Evolutionary conservation across 768 basidiomycete species (phyloP), one percentile per base, ranked within the genome.

Genomic region (Trichaptum fuscoviolaceum): DNA sequence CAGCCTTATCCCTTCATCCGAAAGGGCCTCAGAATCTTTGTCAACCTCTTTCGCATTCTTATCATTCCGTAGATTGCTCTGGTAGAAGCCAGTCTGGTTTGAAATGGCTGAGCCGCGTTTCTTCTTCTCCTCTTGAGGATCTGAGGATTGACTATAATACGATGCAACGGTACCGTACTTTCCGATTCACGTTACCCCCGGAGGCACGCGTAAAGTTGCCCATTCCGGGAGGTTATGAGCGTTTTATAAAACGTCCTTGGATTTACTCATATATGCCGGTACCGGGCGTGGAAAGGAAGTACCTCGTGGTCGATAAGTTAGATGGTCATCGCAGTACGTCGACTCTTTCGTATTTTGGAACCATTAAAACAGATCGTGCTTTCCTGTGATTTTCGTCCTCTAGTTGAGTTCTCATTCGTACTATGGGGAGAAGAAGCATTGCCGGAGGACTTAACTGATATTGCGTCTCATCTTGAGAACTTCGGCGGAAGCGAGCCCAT

Each of bases 1-100:
- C 10, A 5, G 42, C 20, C 20, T 12, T 17, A 36, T 36, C 17
- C n/a, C n/a, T n/a, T n/a, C n/a, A n/a, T n/a, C n/a, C n/a, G n/a
- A n/a, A 3, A 25, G 24, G 23, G 64, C 25, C 63, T 58, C 8
- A 52, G n/a, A n/a, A n/a, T n/a, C n/a, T n/a, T 58, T 23, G 25
- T 61, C 36, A 17, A 61, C 35, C 30, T 34, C 18, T 67, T 8
- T 20, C 52, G 24, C 17, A 24, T 27, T 35, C 18, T 27, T 27
- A 10, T 58, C 64, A 9, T 3, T n/a, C n/a, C n/a, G n/a, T 35
- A 78, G 77, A 78, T 66, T 76, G 76, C 64, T 75, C 76, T 1
- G 77, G 77, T 2, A 66, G 71, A 20, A 66, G 73, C 4, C 68
- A 70, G 25, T 70, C 71, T 15, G 76, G 74, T 24, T 20, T 71